Conservation (phyloP, 257 asterid species). For the Penstemon davidsonii region DNA sequence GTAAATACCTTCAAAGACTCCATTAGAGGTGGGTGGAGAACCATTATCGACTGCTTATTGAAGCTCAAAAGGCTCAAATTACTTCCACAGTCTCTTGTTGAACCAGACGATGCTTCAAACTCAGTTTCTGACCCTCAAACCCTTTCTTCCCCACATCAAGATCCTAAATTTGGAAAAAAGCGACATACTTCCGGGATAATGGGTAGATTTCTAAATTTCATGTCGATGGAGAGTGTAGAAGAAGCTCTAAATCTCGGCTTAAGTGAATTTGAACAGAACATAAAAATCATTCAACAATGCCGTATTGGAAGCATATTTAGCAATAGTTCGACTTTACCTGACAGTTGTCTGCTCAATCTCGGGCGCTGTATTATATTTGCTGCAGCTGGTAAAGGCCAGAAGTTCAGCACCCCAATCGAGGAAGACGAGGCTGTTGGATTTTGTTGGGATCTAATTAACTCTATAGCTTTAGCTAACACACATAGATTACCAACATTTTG, state of each 20-base stretch:
- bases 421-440: conserved; percentile 86
- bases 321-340: conserved; percentile 65
- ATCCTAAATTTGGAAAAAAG: conserved; percentile 36
- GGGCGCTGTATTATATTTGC: conserved; percentile 82
- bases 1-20: conserved; percentile 78
- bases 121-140: neutral
- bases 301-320: conserved; percentile 79
- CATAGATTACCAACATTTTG: conserved; percentile 68
- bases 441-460: conserved; percentile 78
- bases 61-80: conserved; percentile 84
- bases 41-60: conserved; percentile 78
- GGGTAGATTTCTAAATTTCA: conserved; percentile 59
- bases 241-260: conserved; percentile 76
- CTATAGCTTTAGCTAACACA: conserved; percentile 50
- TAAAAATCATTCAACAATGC: conserved; percentile 78
- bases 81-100: conserved; percentile 72
- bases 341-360: conserved; percentile 63
- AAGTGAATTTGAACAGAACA: conserved; percentile 81
- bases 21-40: conserved; percentile 89
- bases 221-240: conserved; percentile 82
- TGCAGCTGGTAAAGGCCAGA: conserved; percentile 83
- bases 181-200: conserved; percentile 49
- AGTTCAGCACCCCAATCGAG: conserved; percentile 79
- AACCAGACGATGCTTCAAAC: conserved; percentile 39
- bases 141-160: conserved; percentile 30